Conservation (phyloP, 371 early-diverging fungal species). For the Lichtheimia ramosa region DNA sequence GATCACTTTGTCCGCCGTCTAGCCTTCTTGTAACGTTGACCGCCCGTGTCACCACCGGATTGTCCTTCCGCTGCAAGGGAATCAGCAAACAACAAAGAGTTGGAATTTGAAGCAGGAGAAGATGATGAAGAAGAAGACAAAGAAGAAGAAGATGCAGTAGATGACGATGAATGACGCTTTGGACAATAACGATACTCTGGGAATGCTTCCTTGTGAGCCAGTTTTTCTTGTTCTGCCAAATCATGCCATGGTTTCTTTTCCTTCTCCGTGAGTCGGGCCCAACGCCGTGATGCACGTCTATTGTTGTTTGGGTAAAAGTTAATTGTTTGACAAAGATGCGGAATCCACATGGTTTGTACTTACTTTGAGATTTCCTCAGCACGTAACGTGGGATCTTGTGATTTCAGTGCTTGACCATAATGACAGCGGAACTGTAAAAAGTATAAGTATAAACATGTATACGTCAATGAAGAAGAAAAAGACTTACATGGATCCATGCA, state of each 20-base stretch:
- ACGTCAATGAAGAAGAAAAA: background rate
- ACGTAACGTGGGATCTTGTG: constrained; percentile 36
- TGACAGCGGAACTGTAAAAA: constrained; percentile 33
- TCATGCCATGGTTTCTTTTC: constrained; percentile 53
- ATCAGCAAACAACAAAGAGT: constrained; percentile 3
- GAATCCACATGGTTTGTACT: constrained; percentile 4
- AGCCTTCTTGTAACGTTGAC: constrained; percentile 21
- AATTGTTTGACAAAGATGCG: background rate
- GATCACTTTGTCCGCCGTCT: constrained; percentile 22
- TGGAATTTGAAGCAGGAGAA: constrained; percentile 6
- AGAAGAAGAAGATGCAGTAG: constrained; percentile 13
- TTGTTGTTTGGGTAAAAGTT: background rate
- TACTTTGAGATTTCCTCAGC: constrained; percentile 44
- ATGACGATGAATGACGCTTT: constrained; percentile 27
- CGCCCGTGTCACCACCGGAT: constrained; percentile 15
- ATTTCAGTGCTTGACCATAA: constrained; percentile 38
- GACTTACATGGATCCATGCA: constrained; percentile 40
- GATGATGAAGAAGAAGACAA: constrained; percentile 10
- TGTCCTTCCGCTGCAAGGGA: constrained; percentile 11
- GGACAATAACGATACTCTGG: constrained; percentile 50
- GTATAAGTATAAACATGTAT: background rate
- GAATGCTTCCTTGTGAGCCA: constrained; percentile 49
- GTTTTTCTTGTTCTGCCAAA: constrained; percentile 44
- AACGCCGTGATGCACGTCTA: constrained; percentile 46
- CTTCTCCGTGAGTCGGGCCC: constrained; percentile 39